Base-by-base conservation (phyloP, 75 land plant species). In the Selaginella moellendorffii region DNA sequence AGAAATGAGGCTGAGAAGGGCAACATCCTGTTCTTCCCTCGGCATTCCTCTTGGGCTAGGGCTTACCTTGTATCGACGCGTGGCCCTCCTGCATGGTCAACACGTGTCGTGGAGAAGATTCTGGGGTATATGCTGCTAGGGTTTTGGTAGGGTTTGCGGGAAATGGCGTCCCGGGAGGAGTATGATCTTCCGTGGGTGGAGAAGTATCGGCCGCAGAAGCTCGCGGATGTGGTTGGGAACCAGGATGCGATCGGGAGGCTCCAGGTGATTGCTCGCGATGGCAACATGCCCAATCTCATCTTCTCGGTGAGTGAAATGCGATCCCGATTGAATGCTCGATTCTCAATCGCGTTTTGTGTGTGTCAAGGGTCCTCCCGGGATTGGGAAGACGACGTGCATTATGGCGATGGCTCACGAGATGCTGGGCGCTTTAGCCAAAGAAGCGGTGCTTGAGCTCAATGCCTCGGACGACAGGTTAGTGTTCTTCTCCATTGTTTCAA, bases 231-330 rank as follows among this genome's bases (percentile, higher is more conserved):
- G 9, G 97, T 95, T 9, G 99, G 99, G 30, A 95, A 95, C 70
- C 68, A 73, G n/a, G 99, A 95, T 36, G 97, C 91, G 20, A 79
- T 95, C 19, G 77, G 86, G 2, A 63, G 99, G 53, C 97, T 95
- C 31, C 84, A 84, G 71, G 97, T 95, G 71, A 95, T 95, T 42
- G 91, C 99, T 26, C 79, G 77, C 26, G 97, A 91, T 12, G 99
- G 99, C 70, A 95, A 95, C 70, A 95, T 95, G 99, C 99, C 99
- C 54, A 91, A 95, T 58, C 82, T 95, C 68, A 90, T 95, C 61
- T 80, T 95, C 54, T 63, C 99, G 22, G 99, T 95, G 80, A 19
- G 0, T 66, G 24, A 23, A n/a, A 2, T 62, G 30, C 46, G 46
- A n/a, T n/a, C n/a, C n/a, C n/a, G n/a, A n/a, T n/a, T n/a, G n/a